Conservation (phyloP, 768 basidiomycete species). For the Leccinum arenicola region DNA sequence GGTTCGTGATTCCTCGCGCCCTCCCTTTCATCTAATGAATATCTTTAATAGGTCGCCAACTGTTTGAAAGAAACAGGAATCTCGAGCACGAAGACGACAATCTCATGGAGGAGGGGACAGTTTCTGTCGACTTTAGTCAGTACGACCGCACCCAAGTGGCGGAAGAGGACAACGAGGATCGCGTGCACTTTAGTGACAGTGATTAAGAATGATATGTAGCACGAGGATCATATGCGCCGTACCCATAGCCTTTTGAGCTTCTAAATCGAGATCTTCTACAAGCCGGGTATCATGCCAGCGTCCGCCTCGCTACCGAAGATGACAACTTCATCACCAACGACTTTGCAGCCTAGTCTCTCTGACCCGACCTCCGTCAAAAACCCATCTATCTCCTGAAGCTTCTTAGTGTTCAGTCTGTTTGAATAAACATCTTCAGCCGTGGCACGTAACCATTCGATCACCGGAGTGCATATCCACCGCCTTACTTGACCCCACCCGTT, state of each 20-base stretch:
- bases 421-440: conserved; percentile 51
- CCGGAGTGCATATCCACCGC: conserved; percentile 70
- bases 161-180: conserved; percentile 50
- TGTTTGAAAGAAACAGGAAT: conserved; percentile 82
- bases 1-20: conserved; percentile 46
- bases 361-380: conserved; percentile 58
- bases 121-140: conserved; percentile 86
- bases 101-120: conserved; percentile 79
- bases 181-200: conserved; percentile 81
- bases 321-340: conserved; percentile 50
- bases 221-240: conserved; percentile 6
- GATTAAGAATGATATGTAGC: conserved; percentile 46
- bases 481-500: conserved; percentile 29
- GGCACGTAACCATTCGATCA: conserved; percentile 68
- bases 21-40: conserved; percentile 5
- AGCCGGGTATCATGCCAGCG: conserved; percentile 57
- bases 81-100: conserved; percentile 72
- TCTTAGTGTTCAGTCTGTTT: conserved; percentile 29
- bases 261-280: conserved; percentile 37
- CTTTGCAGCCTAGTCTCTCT: conserved; percentile 56
- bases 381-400: conserved; percentile 53
- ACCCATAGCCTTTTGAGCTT: conserved; percentile 8
- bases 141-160: conserved; percentile 69
- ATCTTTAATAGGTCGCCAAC: conserved; percentile 69
- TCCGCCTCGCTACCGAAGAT: conserved; percentile 53